A percentile compares a stretch with the other conserved stretches of the same genome.
Conservation (phyloP, 495 filamentous ascomycete species). For the Cudoniella acicularis region DNA sequence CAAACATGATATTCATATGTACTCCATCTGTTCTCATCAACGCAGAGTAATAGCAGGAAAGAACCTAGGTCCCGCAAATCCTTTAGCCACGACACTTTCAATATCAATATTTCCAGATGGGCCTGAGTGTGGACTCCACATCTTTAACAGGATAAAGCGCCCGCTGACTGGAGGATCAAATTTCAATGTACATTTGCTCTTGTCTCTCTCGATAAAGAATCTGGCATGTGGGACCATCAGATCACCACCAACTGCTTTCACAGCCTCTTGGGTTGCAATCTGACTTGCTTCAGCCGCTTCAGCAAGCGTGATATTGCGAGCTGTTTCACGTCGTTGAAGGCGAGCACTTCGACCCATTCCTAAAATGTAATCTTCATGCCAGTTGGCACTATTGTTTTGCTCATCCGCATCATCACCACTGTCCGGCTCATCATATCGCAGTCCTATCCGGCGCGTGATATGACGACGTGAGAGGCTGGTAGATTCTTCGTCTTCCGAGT, state of each 20-base stretch:
- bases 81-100: conserved; percentile 72
- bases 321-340: conserved; percentile 27
- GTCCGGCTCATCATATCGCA: conserved; percentile 47
- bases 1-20: neutral
- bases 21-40: conserved; percentile 20
- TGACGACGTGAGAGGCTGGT: conserved; percentile 29
- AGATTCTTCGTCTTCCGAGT: conserved; percentile 43
- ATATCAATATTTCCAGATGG: conserved; percentile 72
- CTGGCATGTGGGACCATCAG: conserved; percentile 66
- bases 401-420: conserved; percentile 39
- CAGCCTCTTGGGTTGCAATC: conserved; percentile 49
- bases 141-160: conserved; percentile 75
- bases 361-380: conserved; percentile 27
- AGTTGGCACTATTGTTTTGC: conserved; percentile 4
- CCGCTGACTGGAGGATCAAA: conserved; percentile 89
- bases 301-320: conserved; percentile 39
- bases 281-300: conserved; percentile 50
- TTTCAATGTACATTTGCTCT: conserved; percentile 79
- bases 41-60: conserved; percentile 56
- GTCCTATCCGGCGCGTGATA: conserved; percentile 12
- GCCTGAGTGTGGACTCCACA: conserved; percentile 67
- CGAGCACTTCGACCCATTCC: conserved; percentile 3
- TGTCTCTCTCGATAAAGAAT: conserved; percentile 75
- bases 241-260: conserved; percentile 49
- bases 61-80: conserved; percentile 78